Conservation (phyloP, 225 moss, liverwort and hornwort genomes). For the Ulota crispa region DNA sequence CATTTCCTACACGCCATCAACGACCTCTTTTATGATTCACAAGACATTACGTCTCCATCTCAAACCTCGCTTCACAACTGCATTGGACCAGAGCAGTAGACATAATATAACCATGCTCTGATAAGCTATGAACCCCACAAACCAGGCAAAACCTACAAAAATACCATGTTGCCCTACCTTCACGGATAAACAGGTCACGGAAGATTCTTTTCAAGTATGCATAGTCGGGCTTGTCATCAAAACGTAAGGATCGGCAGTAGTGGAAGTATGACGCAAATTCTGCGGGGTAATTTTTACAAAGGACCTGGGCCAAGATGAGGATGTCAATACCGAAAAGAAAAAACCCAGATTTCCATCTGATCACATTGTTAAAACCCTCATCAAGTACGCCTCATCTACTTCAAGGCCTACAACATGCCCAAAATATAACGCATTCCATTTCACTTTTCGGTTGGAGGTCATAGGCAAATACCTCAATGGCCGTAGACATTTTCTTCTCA, state of each 20-base stretch:
- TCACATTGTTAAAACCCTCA: no score
- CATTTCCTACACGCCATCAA: neutral
- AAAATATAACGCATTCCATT: neutral
- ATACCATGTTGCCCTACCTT: slow-evolving; percentile 42
- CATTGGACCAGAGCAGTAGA: neutral
- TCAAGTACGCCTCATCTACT: neutral
- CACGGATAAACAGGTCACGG: slow-evolving; percentile 90
- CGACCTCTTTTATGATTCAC: neutral
- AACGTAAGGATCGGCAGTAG: slow-evolving; percentile 89
- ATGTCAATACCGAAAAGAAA: neutral
- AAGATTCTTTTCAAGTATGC: slow-evolving; percentile 89
- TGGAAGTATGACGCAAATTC: slow-evolving; percentile 95
- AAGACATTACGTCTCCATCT: neutral
- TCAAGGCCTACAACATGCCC: neutral
- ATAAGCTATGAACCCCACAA: neutral
- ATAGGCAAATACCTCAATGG: neutral
- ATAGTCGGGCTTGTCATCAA: slow-evolving; percentile 93
- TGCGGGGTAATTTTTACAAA: slow-evolving; percentile 79
- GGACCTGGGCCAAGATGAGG: slow-evolving; percentile 36
- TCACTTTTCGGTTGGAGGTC: neutral
- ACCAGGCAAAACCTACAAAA: neutral
- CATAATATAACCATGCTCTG: neutral
- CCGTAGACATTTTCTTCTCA: slow-evolving; percentile 14
- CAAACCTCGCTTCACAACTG: neutral
- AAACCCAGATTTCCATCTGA: neutral